Percentiles rank a stretch among this genome's conserved stretches.
Conservation (phyloP, 164 flowering plant species). For the Tetrastigma voinierianum region DNA sequence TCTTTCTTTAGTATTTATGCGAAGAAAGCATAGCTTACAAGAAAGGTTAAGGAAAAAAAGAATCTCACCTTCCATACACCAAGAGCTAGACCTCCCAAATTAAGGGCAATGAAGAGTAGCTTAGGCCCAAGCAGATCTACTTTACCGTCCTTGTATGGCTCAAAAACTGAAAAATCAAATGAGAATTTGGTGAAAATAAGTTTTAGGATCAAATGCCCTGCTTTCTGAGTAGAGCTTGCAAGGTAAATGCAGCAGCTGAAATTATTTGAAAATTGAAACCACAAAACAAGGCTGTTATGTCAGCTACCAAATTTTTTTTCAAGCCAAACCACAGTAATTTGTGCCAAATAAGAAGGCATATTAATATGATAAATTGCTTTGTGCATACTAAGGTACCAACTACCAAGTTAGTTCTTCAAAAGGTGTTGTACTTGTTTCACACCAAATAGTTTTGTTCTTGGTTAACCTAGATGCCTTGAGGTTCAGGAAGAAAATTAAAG, state of each 20-base stretch:
- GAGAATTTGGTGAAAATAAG: neutral
- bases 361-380: no score
- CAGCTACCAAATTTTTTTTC: neutral
- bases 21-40: neutral
- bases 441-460: neutral
- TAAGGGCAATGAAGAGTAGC: conserved; percentile 77
- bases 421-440: neutral
- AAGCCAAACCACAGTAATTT: neutral
- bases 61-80: conserved; percentile 92
- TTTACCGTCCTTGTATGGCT: conserved; percentile 86
- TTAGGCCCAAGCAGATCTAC: conserved; percentile 82
- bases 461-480: neutral
- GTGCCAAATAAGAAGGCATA: no score
- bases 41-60: neutral
- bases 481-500: neutral
- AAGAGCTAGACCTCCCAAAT: conserved; percentile 72
- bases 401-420: neutral
- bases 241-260: neutral
- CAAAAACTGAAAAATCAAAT: conserved; percentile 66
- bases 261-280: neutral
- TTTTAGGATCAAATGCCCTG: neutral
- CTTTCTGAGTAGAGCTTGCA: neutral
- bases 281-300: neutral
- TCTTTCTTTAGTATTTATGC: no score
- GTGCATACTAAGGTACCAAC: no score